Evolutionary conservation across 805 yeast genomes (phyloP).

Genomic region (Aciculoconidium aculeatum): DNA sequence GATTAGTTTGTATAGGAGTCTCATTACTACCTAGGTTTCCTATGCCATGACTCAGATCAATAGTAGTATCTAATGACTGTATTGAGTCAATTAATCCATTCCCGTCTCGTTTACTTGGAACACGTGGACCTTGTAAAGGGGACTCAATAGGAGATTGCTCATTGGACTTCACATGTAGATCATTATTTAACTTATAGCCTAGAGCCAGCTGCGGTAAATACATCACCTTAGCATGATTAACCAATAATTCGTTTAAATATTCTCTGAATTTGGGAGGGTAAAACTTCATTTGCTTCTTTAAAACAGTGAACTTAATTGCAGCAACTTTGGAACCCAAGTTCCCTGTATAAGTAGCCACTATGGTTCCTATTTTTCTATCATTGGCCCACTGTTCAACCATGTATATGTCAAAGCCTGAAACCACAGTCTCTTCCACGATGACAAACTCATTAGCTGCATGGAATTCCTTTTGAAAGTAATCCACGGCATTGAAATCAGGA

Average conservation of each 20-base stretch:
- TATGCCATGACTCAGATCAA: too few relatives aligned
- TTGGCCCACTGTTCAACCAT: conserved; percentile 94
- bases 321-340: conserved; percentile 57
- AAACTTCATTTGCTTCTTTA: conserved; percentile 39
- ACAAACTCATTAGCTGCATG: conserved; percentile 29
- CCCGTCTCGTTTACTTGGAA: conserved; percentile 4
- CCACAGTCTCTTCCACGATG: conserved; percentile 39
- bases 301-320: conserved; percentile 51
- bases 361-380: conserved; percentile 57
- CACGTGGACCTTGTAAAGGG: too few relatives aligned
- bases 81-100: too few relatives aligned
- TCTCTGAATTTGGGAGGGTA: conserved; percentile 51
- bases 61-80: too few relatives aligned
- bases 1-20: background rate
- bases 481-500: conserved; percentile 56
- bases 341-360: conserved; percentile 84
- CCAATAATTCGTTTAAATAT: conserved; percentile 59
- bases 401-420: conserved; percentile 81
- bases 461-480: conserved; percentile 38
- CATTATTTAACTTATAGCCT: conserved; percentile 50
- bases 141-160: too few relatives aligned
- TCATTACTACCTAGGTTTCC: too few relatives aligned
- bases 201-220: too few relatives aligned
- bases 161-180: conserved; percentile 5
- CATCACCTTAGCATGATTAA: conserved; percentile 64